Percentiles rank a stretch among this genome's conserved stretches.
These are phyloP conservation scores for Fusarium piperis DNA, from an alignment of 2,329 filamentous ascomycete genomes.

Conservation along the genomic window DNA sequence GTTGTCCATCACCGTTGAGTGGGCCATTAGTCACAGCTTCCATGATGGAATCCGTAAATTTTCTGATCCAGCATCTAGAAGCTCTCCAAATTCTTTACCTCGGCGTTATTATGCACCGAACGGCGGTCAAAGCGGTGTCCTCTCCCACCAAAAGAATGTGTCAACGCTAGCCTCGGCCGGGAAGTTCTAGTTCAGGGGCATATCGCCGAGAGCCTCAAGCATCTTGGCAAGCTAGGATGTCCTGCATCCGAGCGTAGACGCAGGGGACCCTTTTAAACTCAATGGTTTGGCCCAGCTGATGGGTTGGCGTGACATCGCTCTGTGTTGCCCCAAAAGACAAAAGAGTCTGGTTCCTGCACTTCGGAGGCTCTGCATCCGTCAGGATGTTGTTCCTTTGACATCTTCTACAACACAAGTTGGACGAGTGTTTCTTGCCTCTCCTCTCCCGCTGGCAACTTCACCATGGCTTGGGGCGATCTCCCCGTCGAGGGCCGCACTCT, in stretches of 20 bases:
- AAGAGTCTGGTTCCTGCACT: neutral
- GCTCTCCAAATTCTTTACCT: neutral
- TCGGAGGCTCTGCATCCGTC: neutral
- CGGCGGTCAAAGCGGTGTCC: neutral
- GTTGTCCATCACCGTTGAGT: neutral
- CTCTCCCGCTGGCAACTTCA: neutral
- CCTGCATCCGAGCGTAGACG: neutral
- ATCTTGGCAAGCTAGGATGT: neutral
- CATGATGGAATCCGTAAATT: neutral
- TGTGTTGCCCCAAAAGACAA: neutral
- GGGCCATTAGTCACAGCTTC: neutral
- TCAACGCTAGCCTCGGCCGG: conserved; percentile 2
- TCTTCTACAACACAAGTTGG: neutral
- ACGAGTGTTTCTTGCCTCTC: neutral
- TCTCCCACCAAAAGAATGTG: neutral
- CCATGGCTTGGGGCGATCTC: conserved; percentile 41
- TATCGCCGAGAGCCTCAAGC: conserved; percentile 1
- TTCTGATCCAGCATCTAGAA: neutral
- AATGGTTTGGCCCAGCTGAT: neutral
- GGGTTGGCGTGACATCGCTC: neutral
- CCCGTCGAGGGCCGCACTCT: conserved; percentile 38
- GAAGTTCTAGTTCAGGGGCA: neutral
- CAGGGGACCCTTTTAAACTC: neutral
- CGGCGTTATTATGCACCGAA: neutral
- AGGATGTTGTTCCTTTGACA: neutral